Base-by-base conservation (phyloP, 2,329 filamentous ascomycete genomes). In the Fusarium virguliforme region DNA sequence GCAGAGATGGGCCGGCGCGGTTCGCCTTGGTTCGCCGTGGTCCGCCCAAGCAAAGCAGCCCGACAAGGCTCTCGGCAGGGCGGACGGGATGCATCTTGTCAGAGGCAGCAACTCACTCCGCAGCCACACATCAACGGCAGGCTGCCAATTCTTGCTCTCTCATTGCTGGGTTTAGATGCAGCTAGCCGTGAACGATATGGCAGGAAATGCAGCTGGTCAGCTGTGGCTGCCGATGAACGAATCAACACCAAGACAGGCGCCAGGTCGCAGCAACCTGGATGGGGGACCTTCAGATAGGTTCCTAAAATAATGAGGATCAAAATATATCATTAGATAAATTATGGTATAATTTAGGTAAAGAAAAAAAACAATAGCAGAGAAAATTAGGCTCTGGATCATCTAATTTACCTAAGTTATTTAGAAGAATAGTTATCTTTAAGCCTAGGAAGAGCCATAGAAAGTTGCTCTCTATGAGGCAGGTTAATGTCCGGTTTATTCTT, bases 101-200 rank as follows among this genome's bases (percentile, higher is more conserved):
- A 32, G 22, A 15, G 43, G 43, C 43, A 26, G 43, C 43, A 50
- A 26, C 26, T 50, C 26, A 30, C 26, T 8, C 43, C 13, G 15
- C 43, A 30, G 43, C 30, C 43, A 50, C 43, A 50, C 43, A 50
- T 18, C 43, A 50, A 50, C 43, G n/a, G 28, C 43, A 50, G 26
- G 43, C 43, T 50, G 26, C 43, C 26, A 50, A 30, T 50, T 50
- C 43, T 30, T 15, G 43, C 15, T 50, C 28, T 50, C 43, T 50
- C 12, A 50, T 50, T 50, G 43, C 43, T 50, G 43, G 43, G 8
- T 6, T 50, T 30, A 15, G 43, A 50, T 30, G 43, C 43, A 12
- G 26, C 43, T 50, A 50, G 15, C 43, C 43, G 43, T 50, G 43
- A 26, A 12, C 15, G 43, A 50, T 30, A 50, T 46, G 41, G 24